Evolutionary conservation across 495 filamentous ascomycete species (phyloP).

Genomic region (Penicillium robsamsonii): DNA sequence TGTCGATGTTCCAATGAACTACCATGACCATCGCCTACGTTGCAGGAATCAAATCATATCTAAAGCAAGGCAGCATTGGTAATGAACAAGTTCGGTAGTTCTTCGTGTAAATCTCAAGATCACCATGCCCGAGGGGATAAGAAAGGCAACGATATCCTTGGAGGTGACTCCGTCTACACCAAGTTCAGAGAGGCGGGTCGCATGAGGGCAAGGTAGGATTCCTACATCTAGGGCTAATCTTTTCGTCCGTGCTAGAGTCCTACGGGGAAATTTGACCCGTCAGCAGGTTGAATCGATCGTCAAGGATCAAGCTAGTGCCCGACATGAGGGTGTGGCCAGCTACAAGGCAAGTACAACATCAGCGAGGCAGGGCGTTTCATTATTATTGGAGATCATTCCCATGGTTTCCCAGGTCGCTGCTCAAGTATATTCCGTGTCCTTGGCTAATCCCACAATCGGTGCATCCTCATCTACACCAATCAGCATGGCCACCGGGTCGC

Average conservation of each 20-base stretch:
- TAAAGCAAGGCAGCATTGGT: not conserved
- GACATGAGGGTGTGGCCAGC: slow-evolving; percentile 19
- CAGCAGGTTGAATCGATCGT: slow-evolving; percentile 24
- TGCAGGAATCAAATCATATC: slow-evolving; percentile 10
- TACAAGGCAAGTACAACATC: slow-evolving; percentile 21
- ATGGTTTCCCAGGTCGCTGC: not conserved
- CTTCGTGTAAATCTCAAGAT: not conserved
- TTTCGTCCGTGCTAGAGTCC: not conserved
- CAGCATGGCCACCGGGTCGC: slow-evolving; percentile 31
- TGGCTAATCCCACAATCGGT: not conserved
- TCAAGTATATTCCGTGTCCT: not conserved
- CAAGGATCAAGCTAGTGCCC: slow-evolving; percentile 15
- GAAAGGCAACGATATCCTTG: slow-evolving; percentile 18
- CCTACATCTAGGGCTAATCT: slow-evolving; percentile 1
- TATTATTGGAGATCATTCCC: not conserved
- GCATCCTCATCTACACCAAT: slow-evolving; percentile 23
- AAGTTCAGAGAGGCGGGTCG: slow-evolving; percentile 18
- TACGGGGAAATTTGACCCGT: not conserved
- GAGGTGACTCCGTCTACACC: slow-evolving; percentile 22
- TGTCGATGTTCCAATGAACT: not conserved
- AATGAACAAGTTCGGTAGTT: not conserved
- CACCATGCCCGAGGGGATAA: slow-evolving; percentile 9
- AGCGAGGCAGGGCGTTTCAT: not conserved
- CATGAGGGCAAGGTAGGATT: slow-evolving; percentile 26
- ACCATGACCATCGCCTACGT: slow-evolving; percentile 12